Conservation (phyloP, 176 grass and related monocot species). For the Hsuehochloa calcarea region DNA sequence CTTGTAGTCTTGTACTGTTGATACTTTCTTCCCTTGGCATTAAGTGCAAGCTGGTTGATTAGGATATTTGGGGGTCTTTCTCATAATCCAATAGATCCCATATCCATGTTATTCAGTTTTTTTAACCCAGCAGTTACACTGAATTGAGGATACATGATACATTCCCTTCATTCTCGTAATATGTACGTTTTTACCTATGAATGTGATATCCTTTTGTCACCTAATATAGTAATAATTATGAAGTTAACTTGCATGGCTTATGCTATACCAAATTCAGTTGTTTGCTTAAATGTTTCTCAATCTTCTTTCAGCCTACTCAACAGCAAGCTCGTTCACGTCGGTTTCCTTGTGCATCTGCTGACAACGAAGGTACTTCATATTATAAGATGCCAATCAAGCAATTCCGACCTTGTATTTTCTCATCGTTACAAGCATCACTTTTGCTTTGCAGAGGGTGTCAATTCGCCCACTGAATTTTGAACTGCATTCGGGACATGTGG, state of each 20-base stretch:
- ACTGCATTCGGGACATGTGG: not conserved
- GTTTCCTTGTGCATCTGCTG: slow-evolving; percentile 50
- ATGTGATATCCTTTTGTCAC: not conserved
- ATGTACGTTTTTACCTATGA: not conserved
- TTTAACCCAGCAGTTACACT: not conserved
- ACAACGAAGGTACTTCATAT: slow-evolving; percentile 56
- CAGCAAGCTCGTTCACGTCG: slow-evolving; percentile 64
- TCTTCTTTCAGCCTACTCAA: slow-evolving; percentile 54
- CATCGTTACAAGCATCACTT: not conserved
- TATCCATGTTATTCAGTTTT: not conserved
- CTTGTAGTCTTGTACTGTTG: not conserved
- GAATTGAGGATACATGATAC: not conserved
- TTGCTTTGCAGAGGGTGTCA: slow-evolving; percentile 44
- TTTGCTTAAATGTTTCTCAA: slow-evolving; percentile 7
- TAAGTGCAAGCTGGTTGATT: not conserved
- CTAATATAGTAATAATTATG: not conserved
- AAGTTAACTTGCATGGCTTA: slow-evolving; percentile 1
- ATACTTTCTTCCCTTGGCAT: not conserved
- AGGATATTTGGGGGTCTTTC: not conserved
- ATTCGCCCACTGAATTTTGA: slow-evolving; percentile 32
- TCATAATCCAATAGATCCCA: not conserved
- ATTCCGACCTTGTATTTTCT: not conserved
- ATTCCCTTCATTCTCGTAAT: not conserved
- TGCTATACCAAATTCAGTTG: not conserved
- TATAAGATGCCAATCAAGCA: no score